Evolutionary conservation across 2,329 filamentous ascomycete genomes (phyloP).

Genomic region (Ceratocystis ficicola): DNA sequence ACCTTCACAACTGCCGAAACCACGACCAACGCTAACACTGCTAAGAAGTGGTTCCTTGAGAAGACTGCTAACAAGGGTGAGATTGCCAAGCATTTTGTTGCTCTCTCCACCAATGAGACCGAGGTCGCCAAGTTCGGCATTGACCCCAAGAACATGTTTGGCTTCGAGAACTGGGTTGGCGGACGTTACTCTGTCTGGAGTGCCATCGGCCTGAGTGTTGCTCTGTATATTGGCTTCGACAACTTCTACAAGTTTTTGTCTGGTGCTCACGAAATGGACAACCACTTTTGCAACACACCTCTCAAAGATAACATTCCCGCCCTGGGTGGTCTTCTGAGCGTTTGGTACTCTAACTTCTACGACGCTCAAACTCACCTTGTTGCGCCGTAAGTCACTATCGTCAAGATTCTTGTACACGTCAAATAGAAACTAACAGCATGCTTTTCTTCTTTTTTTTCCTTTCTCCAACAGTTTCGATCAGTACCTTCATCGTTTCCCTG

Average conservation of each 20-base stretch:
- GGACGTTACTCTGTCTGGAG: slow-evolving; percentile 98
- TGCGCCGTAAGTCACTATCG: slow-evolving; percentile 57
- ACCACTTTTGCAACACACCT: slow-evolving; percentile 86
- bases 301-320: slow-evolving; percentile 91
- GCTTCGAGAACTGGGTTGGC: slow-evolving; percentile 96
- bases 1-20: slow-evolving; percentile 99
- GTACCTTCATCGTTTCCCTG: slow-evolving; percentile 97
- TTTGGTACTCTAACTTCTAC: slow-evolving; percentile 99
- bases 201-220: slow-evolving; percentile 89
- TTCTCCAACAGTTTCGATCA: slow-evolving; percentile 65
- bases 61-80: slow-evolving; percentile 63
- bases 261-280: slow-evolving; percentile 95
- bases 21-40: slow-evolving; percentile 89
- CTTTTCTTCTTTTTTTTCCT: background rate
- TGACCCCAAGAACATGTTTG: slow-evolving; percentile 98
- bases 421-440: slow-evolving; percentile 16
- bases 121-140: slow-evolving; percentile 99
- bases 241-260: slow-evolving; percentile 95
- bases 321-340: slow-evolving; percentile 81
- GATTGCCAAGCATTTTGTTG: slow-evolving; percentile 97
- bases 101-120: slow-evolving; percentile 84
- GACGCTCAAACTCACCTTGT: slow-evolving; percentile 96
- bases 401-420: background rate
- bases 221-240: slow-evolving; percentile 89
- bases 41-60: slow-evolving; percentile 93